phyloP scores from a whole-genome alignment of 495 filamentous ascomycete genomes.

The Xylaria cubensis region DNA sequence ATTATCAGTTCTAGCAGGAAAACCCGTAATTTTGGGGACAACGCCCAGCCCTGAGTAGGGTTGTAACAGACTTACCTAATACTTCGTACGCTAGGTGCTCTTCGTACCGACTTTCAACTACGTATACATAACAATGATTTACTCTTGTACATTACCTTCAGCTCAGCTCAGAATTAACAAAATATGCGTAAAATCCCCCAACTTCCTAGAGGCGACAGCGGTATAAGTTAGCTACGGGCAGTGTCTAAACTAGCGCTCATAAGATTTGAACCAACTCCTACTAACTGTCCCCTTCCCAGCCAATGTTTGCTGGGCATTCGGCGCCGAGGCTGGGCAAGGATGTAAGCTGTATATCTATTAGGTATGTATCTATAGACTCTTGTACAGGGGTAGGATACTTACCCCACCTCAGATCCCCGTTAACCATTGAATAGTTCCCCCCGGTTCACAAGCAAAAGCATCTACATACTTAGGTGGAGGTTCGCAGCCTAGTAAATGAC shows the following conservation, averaged over 20 bases:
- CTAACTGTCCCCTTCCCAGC: not conserved
- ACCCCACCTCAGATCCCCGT: constrained; percentile 2
- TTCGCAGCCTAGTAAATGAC: not conserved
- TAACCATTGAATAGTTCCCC: not conserved
- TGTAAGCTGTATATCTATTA: not conserved
- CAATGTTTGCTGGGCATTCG: not conserved
- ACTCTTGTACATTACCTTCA: not conserved
- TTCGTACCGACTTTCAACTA: not conserved
- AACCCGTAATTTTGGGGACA: too few species aligned
- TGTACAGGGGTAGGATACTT: not conserved
- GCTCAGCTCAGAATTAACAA: not conserved
- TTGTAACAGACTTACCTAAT: too few species aligned
- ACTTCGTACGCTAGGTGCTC: not conserved
- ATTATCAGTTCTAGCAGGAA: too few species aligned
- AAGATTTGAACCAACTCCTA: not conserved
- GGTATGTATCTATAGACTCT: not conserved
- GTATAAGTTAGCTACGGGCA: not conserved
- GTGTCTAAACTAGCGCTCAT: not conserved
- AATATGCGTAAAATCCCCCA: not conserved
- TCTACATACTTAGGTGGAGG: not conserved
- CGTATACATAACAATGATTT: too few species aligned
- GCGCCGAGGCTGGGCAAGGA: not conserved
- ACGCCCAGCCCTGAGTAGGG: not conserved
- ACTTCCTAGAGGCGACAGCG: not conserved
- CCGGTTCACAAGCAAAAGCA: constrained; percentile 8